Conservation (phyloP, 1,284 basidiomycete genomes). For the Rugosomyces carneus region DNA sequence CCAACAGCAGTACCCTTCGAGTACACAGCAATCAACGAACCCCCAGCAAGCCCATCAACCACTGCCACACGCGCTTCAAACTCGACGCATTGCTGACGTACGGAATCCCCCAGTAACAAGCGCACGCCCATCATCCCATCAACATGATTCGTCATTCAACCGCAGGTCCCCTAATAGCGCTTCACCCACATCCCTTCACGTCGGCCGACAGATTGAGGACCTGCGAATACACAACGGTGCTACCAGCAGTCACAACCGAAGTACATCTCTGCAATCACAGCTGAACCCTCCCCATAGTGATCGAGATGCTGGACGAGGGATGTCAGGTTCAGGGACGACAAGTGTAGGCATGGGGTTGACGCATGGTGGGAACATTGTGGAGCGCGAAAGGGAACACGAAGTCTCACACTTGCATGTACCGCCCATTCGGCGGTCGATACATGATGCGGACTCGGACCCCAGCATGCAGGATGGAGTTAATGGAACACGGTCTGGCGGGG, state of each 20-base stretch:
- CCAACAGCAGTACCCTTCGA: conserved; percentile 24
- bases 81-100: conserved; percentile 25
- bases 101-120: conserved; percentile 20
- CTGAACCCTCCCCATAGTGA: conserved; percentile 16
- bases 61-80: conserved; percentile 21
- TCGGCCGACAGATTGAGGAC: conserved; percentile 29
- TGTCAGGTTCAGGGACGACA: conserved; percentile 11
- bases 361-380: conserved; percentile 22
- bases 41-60: conserved; percentile 16
- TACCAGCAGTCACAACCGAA: conserved; percentile 17
- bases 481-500: conserved; percentile 12
- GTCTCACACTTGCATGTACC: conserved; percentile 7
- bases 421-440: conserved; percentile 9
- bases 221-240: conserved; percentile 21
- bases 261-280: conserved; percentile 12
- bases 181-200: conserved; percentile 18
- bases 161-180: conserved; percentile 23
- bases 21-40: conserved; percentile 17
- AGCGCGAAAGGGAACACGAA: conserved; percentile 21
- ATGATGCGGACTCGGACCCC: conserved; percentile 18
- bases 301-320: conserved; percentile 14
- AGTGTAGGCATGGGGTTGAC: conserved; percentile 9
- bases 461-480: conserved; percentile 13
- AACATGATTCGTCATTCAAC: conserved; percentile 23
- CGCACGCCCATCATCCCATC: conserved; percentile 22